Conservation (phyloP, 2,329 filamentous ascomycete genomes). For the Chaetomiaceae sp. region DNA sequence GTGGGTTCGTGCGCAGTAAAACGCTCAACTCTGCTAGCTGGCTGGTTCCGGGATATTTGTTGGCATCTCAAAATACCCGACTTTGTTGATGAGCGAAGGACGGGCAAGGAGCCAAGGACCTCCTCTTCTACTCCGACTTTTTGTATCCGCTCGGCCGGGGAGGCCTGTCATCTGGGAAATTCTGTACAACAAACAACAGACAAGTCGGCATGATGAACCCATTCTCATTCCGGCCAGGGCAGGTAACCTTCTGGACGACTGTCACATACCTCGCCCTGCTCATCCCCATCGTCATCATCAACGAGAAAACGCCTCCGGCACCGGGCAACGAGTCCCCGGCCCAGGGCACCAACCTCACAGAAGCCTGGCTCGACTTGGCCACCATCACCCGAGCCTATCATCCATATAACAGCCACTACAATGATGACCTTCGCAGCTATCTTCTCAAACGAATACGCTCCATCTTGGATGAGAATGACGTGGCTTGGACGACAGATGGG, state of each 20-base stretch:
- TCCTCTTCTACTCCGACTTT: not conserved
- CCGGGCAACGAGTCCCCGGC: slow-evolving; percentile 50
- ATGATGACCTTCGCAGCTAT: slow-evolving; percentile 75
- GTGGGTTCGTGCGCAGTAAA: no score
- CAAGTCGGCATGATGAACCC: slow-evolving; percentile 41
- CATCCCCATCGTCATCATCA: slow-evolving; percentile 66
- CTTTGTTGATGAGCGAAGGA: not conserved
- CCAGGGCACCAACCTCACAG: slow-evolving; percentile 70
- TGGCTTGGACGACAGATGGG: slow-evolving; percentile 42
- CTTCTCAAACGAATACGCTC: slow-evolving; percentile 65
- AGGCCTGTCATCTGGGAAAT: not conserved
- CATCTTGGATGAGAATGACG: slow-evolving; percentile 62
- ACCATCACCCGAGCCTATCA: slow-evolving; percentile 71
- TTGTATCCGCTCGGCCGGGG: not conserved
- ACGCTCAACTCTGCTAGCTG: not conserved
- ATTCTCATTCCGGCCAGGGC: slow-evolving; percentile 72
- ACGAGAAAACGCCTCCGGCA: slow-evolving; percentile 68
- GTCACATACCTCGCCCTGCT: slow-evolving; percentile 73
- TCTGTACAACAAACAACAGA: not conserved
- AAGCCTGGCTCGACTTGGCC: slow-evolving; percentile 83
- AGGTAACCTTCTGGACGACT: slow-evolving; percentile 76
- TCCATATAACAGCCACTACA: slow-evolving; percentile 81
- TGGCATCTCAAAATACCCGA: not conserved
- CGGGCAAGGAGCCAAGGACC: not conserved
- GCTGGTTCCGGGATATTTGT: not conserved